Evolutionary conservation across 176 grass and related monocot genomes (phyloP).

Genomic region (Lolium perenne): DNA sequence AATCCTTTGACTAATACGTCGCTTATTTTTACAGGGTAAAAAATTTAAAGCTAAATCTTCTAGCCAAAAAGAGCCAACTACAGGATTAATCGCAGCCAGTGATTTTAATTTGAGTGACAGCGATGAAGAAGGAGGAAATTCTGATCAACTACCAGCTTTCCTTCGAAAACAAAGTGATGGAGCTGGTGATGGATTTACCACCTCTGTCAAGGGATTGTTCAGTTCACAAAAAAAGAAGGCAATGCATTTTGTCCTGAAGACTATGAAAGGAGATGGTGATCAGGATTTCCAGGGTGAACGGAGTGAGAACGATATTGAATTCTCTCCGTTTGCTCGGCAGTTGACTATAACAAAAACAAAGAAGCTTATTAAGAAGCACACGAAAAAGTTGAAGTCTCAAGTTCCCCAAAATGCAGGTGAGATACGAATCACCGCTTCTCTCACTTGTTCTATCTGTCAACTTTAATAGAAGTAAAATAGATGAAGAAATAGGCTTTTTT

Average conservation of each 20-base stretch:
- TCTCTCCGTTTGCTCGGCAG: slow-evolving; percentile 92
- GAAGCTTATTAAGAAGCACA: slow-evolving; percentile 87
- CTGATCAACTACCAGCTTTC: slow-evolving; percentile 71
- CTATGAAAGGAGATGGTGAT: slow-evolving; percentile 83
- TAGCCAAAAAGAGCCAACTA: slow-evolving; percentile 60
- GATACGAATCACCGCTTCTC: slow-evolving; percentile 9
- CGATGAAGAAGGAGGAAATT: slow-evolving; percentile 68
- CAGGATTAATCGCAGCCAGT: slow-evolving; percentile 52
- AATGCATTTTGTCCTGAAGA: slow-evolving; percentile 80
- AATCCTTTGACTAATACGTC: slow-evolving; percentile 37
- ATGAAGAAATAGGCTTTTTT: slow-evolving; percentile 14
- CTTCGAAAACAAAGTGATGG: slow-evolving; percentile 80
- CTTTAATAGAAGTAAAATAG: slow-evolving; percentile 26
- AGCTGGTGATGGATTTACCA: slow-evolving; percentile 93
- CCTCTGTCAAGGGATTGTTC: slow-evolving; percentile 91
- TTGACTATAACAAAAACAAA: slow-evolving; percentile 89
- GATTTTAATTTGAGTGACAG: slow-evolving; percentile 79
- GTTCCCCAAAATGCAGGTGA: slow-evolving; percentile 60
- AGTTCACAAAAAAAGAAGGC: slow-evolving; percentile 85
- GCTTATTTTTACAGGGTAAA: slow-evolving; percentile 72
- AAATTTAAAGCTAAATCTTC: slow-evolving; percentile 94
- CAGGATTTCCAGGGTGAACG: slow-evolving; percentile 85
- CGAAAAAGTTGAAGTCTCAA: slow-evolving; percentile 78
- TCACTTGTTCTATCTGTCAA: neutral
- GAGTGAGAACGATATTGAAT: slow-evolving; percentile 86